phyloP scores from a whole-genome alignment of 2,329 filamentous ascomycete genomes.

The Geoglossum cookeanum region DNA sequence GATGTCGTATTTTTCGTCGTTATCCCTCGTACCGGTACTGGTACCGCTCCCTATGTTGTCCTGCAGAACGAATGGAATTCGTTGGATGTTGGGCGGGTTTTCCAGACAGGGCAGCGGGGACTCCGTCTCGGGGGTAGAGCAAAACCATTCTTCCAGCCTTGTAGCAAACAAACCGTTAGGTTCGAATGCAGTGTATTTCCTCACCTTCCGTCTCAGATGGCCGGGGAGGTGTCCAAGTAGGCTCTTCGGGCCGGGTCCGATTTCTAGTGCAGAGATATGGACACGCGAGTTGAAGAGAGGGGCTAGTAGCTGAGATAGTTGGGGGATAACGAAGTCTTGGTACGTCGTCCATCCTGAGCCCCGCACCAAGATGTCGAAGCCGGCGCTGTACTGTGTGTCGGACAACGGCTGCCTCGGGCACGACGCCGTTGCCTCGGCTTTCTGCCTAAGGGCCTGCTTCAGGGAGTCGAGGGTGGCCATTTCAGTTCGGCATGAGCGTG shows the following conservation, averaged over 20 bases:
- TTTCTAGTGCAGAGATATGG: constrained; percentile 35
- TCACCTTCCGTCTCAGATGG: constrained; percentile 24
- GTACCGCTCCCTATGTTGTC: constrained; percentile 10
- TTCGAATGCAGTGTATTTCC: constrained; percentile 35
- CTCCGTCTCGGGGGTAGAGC: constrained; percentile 12
- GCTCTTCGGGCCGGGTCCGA: constrained; percentile 38
- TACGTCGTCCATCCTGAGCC: constrained; percentile 23
- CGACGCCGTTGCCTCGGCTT: constrained; percentile 12
- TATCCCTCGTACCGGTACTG: constrained; percentile 10
- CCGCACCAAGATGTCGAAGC: constrained; percentile 26
- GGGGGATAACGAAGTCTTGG: constrained; percentile 32
- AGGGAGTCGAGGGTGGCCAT: constrained; percentile 29
- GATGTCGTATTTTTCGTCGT: constrained; percentile 29
- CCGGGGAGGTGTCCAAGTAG: constrained; percentile 31
- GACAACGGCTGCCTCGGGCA: constrained; percentile 20
- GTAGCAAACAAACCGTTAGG: constrained; percentile 29
- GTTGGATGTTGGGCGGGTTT: constrained; percentile 21
- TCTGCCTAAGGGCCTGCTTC: constrained; percentile 22
- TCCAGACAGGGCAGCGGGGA: constrained; percentile 25
- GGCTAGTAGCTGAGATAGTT: constrained; percentile 25
- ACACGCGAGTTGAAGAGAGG: constrained; percentile 23
- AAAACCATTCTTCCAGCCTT: constrained; percentile 26
- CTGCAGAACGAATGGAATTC: constrained; percentile 21
- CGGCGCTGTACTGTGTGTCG: constrained; percentile 29
- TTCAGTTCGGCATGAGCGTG: constrained; percentile 4